Conservation (phyloP, 495 filamentous ascomycete genomes). For the Neurospora sp. region DNA sequence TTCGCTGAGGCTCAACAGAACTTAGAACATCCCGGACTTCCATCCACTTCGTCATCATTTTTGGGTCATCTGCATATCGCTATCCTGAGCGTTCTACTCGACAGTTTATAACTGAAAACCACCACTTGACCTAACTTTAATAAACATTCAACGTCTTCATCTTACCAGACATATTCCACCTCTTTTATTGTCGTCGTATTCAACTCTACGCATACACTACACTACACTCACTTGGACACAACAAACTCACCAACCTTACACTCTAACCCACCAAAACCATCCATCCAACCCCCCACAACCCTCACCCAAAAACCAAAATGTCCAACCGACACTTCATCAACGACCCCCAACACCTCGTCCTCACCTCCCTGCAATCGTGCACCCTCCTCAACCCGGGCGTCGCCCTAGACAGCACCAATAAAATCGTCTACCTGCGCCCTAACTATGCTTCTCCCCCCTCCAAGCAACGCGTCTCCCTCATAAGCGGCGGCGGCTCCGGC, state of each 20-base stretch:
- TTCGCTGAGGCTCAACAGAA: background rate
- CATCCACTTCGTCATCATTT: background rate
- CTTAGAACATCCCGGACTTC: background rate
- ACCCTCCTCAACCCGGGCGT: constrained; percentile 81
- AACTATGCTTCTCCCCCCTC: background rate
- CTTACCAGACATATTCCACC: background rate
- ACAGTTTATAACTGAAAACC: background rate
- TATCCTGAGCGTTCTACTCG: background rate
- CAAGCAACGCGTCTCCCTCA: constrained; percentile 56
- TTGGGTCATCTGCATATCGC: background rate
- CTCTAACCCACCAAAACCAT: background rate
- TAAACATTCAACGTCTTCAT: too few relatives aligned
- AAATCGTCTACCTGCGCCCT: constrained; percentile 75
- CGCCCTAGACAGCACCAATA: constrained; percentile 69
- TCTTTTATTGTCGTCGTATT: background rate
- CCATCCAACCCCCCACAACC: too few relatives aligned
- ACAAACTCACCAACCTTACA: background rate
- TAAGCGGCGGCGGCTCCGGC: constrained; percentile 85
- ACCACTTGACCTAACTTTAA: too few relatives aligned
- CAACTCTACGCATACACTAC: too few relatives aligned
- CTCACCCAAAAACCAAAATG: constrained; percentile 21
- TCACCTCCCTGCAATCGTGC: constrained; percentile 62
- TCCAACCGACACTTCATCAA: constrained; percentile 86
- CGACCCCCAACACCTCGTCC: constrained; percentile 72
- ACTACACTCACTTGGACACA: too few relatives aligned